These are phyloP conservation scores for Suillus plorans DNA, from an alignment of 768 basidiomycete species.

Conservation along the genomic window DNA sequence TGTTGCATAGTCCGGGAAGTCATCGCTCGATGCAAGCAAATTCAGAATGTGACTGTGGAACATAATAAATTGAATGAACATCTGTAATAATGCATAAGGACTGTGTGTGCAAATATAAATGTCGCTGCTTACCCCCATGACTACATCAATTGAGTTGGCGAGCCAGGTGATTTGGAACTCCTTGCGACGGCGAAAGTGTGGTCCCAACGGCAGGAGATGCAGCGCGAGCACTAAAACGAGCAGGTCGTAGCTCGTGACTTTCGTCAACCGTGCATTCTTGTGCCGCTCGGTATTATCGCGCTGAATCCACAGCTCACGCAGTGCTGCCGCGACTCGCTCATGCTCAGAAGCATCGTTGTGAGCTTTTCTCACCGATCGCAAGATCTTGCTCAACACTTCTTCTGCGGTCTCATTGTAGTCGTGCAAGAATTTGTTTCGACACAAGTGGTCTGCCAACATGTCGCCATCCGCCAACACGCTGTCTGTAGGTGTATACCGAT, in stretches of 20 bases:
- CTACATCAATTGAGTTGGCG: not conserved
- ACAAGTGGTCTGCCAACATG: not conserved
- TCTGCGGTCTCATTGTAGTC: not conserved
- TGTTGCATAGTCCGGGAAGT: not conserved
- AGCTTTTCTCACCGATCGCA: not conserved
- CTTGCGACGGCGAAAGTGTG: not conserved
- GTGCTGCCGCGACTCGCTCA: not conserved
- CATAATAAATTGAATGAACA: not conserved
- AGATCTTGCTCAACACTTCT: not conserved
- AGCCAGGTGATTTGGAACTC: not conserved
- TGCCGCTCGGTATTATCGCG: not conserved
- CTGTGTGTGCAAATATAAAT: not conserved
- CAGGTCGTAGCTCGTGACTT: not conserved
- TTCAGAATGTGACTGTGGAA: not conserved
- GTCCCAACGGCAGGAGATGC: not conserved
- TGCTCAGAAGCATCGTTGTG: not conserved
- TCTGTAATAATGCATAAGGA: not conserved
- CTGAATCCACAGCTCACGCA: not conserved
- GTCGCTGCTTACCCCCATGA: not conserved
- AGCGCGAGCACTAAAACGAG: not conserved
- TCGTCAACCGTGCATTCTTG: not conserved
- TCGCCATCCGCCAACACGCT: not conserved
- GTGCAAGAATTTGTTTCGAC: not conserved
- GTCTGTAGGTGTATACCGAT: not conserved
- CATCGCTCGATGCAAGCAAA: not conserved